Conservation (phyloP, 345 rosid genomes). For the Ricinus communis region DNA sequence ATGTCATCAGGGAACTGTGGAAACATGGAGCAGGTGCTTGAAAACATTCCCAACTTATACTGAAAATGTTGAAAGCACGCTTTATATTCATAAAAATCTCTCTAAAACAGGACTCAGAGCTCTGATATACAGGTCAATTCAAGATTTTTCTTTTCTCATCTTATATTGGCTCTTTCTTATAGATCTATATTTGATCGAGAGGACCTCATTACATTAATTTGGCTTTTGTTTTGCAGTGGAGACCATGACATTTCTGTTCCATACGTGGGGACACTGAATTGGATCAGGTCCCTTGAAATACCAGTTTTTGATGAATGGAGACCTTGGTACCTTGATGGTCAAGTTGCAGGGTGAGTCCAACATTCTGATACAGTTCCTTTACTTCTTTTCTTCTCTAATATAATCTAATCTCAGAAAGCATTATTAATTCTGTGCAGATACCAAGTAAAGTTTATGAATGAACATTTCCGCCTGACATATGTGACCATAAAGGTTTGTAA, state of each 20-base stretch:
- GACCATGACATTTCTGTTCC: constrained; percentile 37
- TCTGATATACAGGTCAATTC: neutral
- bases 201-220: neutral
- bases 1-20: neutral
- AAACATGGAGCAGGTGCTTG: constrained; percentile 6
- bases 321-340: constrained; percentile 46
- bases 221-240: constrained; percentile 19
- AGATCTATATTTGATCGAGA: neutral
- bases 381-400: too few relatives aligned
- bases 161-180: too few relatives aligned
- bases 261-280: constrained; percentile 31
- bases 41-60: constrained; percentile 1
- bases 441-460: constrained; percentile 1
- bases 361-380: neutral
- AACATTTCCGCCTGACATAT: constrained; percentile 17
- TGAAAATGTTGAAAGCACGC: neutral
- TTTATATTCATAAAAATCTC: constrained; percentile 9
- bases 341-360: constrained; percentile 38
- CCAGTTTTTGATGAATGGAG: constrained; percentile 26
- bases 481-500: constrained; percentile 29
- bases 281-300: constrained; percentile 34
- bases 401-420: neutral
- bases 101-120: constrained; percentile 10
- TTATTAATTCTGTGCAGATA: constrained; percentile 10
- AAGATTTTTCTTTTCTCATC: neutral